Base-by-base conservation (phyloP, 352 stramenopile genomes). In the Pythium apleroticum region DNA sequence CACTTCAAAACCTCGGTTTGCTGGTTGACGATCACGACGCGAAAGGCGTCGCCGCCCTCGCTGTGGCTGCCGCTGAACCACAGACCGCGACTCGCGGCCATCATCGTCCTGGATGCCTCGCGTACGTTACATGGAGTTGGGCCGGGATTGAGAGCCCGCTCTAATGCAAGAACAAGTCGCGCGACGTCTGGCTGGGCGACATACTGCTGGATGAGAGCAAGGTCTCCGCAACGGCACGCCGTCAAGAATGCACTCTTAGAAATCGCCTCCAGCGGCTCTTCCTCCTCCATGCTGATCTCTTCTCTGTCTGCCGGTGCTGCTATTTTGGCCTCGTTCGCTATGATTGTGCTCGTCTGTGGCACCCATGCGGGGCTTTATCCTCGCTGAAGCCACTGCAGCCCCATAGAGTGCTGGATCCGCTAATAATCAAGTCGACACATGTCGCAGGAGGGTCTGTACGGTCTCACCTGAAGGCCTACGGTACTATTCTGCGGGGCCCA, bases 61-160 rank as follows among this genome's bases (percentile, higher is more conserved):
- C 54, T 39, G 30, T 33, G 30, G 37, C 35, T 11, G 9, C 19
- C 11, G 28, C 37, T 33, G 35, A 60, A 60, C 54, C 54, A 60
- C 22, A 60, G 39, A 14, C 25, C 54, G 22, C 15, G 54, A 19
- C 35, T 35, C 3, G 37, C 39, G 17, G 54, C 35, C 35, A 49
- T 35, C 10, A 60, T 22, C 25, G 35, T 28, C 2, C 54, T 22
- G 14, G 24, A 60, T 3, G 35, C 54, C 24, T 22, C 35, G 6
- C 12, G 22, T 17, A 52, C 20, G 35, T 20, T 50, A 1, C 33
- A 37, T 8, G 37, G 33, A 4, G 33, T 25, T 12, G 11, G 24
- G 7, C 20, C 27, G n/a, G 2, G 12, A 10, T 15, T 10, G 5
- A 60, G 20, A 33, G 20, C 20, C 14, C 15, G 27, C 17, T 61